A percentile compares a stretch with the other conserved stretches of the same genome.
Conservation (phyloP, 768 basidiomycete genomes). For the Russula sp. region DNA sequence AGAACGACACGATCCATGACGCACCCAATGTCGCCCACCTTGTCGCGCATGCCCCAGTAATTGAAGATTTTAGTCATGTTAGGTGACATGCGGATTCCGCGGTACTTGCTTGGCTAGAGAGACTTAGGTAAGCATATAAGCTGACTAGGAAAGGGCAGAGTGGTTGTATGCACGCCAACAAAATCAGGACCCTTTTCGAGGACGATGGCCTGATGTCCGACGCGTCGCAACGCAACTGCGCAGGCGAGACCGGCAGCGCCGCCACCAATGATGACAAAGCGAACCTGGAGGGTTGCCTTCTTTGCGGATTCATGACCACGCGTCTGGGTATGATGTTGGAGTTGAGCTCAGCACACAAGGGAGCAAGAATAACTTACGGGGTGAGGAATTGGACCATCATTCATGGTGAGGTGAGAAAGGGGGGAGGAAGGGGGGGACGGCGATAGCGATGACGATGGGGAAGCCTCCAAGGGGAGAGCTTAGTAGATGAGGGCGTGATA, state of each 20-base stretch:
- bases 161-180: slow-evolving; percentile 26
- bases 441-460: not conserved
- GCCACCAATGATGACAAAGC: slow-evolving; percentile 33
- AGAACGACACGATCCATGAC: slow-evolving; percentile 26
- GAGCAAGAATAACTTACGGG: not conserved
- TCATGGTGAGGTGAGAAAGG: not conserved
- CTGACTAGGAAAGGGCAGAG: not conserved
- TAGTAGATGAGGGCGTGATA: not conserved
- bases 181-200: slow-evolving; percentile 30
- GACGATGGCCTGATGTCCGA: slow-evolving; percentile 34
- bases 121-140: not conserved
- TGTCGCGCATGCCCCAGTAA: slow-evolving; percentile 33
- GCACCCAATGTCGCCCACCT: slow-evolving; percentile 26
- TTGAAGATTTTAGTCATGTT: slow-evolving; percentile 36
- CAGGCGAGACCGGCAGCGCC: slow-evolving; percentile 34
- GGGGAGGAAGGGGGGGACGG: no score
- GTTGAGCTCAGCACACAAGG: not conserved
- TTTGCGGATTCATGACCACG: slow-evolving; percentile 17
- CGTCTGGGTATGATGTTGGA: not conserved
- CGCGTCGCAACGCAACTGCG: slow-evolving; percentile 32
- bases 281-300: slow-evolving; percentile 24
- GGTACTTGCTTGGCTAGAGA: slow-evolving; percentile 13
- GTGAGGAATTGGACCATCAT: slow-evolving; percentile 6
- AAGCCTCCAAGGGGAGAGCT: not conserved
- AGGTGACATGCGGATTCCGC: slow-evolving; percentile 33